Percentiles rank a stretch among this genome's conserved stretches.
Evolutionary conservation across 306 rosid species (phyloP).

Genomic region (Corylus americana): DNA sequence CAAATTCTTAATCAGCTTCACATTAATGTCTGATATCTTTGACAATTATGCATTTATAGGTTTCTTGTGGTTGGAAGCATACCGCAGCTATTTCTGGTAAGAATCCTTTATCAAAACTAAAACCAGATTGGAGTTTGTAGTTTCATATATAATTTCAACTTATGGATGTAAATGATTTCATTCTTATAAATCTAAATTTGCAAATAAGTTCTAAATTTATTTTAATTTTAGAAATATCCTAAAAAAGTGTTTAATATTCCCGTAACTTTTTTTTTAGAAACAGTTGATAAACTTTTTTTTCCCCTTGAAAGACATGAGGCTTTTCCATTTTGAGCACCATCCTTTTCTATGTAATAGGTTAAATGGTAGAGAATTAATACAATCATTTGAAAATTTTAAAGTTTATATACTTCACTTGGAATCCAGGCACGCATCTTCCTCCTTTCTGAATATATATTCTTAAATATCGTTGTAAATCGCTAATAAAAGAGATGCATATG

Average conservation of each 20-base stretch:
- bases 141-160: neutral
- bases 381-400: neutral
- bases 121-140: neutral
- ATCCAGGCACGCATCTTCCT: neutral
- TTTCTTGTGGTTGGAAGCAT: constrained; percentile 99
- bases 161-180: neutral
- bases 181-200: neutral
- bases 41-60: constrained; percentile 39
- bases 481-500: neutral
- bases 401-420: neutral
- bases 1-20: neutral
- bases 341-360: neutral
- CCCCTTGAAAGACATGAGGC: neutral
- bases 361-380: neutral
- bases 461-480: neutral
- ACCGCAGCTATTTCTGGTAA: constrained; percentile 88
- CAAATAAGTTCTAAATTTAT: neutral
- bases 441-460: neutral
- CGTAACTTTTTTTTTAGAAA: neutral
- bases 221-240: neutral
- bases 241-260: neutral
- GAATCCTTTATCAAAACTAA: constrained; percentile 10
- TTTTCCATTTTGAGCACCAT: neutral
- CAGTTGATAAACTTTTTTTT: neutral
- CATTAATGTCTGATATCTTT: constrained; percentile 8